Conservation (phyloP, 768 basidiomycete genomes). For the Lyophyllum decastes region DNA sequence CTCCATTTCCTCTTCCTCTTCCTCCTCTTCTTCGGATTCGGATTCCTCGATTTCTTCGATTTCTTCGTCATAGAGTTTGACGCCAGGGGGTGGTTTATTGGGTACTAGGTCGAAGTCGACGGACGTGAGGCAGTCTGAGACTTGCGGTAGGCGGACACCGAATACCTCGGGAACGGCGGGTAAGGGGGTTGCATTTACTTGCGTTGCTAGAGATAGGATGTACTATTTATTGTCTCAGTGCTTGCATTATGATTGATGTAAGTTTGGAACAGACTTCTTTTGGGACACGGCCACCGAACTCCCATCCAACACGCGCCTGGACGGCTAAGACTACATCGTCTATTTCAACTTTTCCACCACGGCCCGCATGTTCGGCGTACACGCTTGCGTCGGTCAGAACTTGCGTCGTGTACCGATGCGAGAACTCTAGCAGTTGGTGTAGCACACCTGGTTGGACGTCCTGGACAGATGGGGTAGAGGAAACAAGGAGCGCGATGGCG, state of each 20-base stretch:
- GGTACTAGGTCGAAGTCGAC: constrained; percentile 88
- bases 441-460: constrained; percentile 86
- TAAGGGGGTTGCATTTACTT: constrained; percentile 79
- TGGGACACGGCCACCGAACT: constrained; percentile 85
- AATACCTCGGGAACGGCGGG: constrained; percentile 88
- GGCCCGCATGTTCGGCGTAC: constrained; percentile 85
- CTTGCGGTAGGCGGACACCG: constrained; percentile 77
- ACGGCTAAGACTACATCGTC: constrained; percentile 82
- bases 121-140: constrained; percentile 70
- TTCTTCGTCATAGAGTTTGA: constrained; percentile 78
- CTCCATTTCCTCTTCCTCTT: constrained; percentile 72
- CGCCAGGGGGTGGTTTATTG: constrained; percentile 78
- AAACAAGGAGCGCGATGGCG: constrained; percentile 79
- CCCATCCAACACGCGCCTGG: constrained; percentile 91
- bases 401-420: constrained; percentile 81
- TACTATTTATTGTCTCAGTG: constrained; percentile 45
- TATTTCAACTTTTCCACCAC: constrained; percentile 76
- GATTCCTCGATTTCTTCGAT: constrained; percentile 82
- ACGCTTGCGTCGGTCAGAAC: constrained; percentile 84
- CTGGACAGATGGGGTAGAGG: constrained; percentile 81
- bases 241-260: neutral
- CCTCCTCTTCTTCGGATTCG: constrained; percentile 61
- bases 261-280: constrained; percentile 65
- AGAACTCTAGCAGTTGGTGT: constrained; percentile 85
- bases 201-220: constrained; percentile 75